Evolutionary conservation across 148 eudicot genomes (phyloP).

Genomic region (Pouteria glomerata): DNA sequence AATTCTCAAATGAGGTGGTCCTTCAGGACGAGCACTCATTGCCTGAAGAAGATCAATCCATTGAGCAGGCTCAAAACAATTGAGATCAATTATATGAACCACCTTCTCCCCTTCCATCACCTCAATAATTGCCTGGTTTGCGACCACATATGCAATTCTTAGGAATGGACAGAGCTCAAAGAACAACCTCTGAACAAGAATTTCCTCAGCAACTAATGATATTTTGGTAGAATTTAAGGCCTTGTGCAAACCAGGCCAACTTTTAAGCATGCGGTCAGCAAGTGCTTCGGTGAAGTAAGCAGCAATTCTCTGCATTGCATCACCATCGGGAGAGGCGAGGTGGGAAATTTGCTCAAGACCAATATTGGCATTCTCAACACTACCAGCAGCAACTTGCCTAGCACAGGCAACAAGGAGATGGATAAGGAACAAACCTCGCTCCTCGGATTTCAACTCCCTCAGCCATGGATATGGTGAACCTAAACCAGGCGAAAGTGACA

Average conservation of each 20-base stretch:
- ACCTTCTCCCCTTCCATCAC: slow-evolving; percentile 73
- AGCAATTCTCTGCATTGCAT: slow-evolving; percentile 73
- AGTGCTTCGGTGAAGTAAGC: slow-evolving; percentile 72
- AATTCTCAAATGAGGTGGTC: slow-evolving; percentile 69
- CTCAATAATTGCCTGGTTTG: slow-evolving; percentile 68
- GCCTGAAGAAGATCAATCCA: slow-evolving; percentile 61
- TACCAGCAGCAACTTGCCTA: slow-evolving; percentile 50
- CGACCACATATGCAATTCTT: slow-evolving; percentile 49
- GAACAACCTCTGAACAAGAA: slow-evolving; percentile 43
- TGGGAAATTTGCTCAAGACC: slow-evolving; percentile 54
- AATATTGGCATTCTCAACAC: slow-evolving; percentile 45
- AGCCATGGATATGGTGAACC: slow-evolving; percentile 60
- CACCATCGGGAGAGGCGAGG: slow-evolving; percentile 61
- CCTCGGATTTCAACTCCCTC: slow-evolving; percentile 56
- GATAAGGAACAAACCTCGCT: slow-evolving; percentile 59
- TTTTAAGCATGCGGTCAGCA: slow-evolving; percentile 58
- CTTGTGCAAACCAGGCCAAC: slow-evolving; percentile 58
- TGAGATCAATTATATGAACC: slow-evolving; percentile 67
- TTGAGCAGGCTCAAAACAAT: slow-evolving; percentile 65
- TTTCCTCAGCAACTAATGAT: slow-evolving; percentile 35
- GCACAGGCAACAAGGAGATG: slow-evolving; percentile 58
- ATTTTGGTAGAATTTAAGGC: slow-evolving; percentile 59
- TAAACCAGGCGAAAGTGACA: slow-evolving; percentile 56
- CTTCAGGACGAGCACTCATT: slow-evolving; percentile 47
- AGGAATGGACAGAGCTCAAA: slow-evolving; percentile 61